Percentiles rank a stretch among this genome's conserved stretches.
Evolutionary conservation across 306 rosid genomes (phyloP).

Genomic region (Fragaria iinumae): DNA sequence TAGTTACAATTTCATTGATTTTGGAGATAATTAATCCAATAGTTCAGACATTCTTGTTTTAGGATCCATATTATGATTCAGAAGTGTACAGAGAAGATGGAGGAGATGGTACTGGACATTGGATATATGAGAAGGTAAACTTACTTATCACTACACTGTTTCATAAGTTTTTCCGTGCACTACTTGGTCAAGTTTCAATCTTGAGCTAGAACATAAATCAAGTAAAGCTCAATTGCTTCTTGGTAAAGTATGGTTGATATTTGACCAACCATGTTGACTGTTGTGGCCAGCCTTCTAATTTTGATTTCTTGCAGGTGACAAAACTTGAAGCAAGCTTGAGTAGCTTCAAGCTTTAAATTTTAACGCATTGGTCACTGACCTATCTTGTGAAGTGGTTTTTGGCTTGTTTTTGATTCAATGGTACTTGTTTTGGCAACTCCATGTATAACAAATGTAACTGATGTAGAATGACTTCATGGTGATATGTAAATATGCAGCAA

Average conservation of each 20-base stretch:
- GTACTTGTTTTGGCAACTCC: background rate
- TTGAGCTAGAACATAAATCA: background rate
- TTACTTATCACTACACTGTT: background rate
- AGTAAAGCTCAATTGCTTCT: background rate
- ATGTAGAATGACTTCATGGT: background rate
- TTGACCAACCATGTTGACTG: background rate
- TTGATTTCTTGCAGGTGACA: background rate
- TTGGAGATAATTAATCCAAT: background rate
- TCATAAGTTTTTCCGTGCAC: background rate
- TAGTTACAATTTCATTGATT: background rate
- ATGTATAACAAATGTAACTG: background rate
- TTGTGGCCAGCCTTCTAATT: background rate
- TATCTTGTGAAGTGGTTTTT: background rate
- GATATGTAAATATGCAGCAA: constrained; percentile 53
- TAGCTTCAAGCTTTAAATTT: background rate
- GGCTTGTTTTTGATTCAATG: background rate
- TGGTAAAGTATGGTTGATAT: background rate
- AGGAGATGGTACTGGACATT: constrained; percentile 85
- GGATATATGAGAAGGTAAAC: constrained; percentile 87
- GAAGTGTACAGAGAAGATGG: constrained; percentile 82
- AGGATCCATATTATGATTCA: constrained; percentile 92
- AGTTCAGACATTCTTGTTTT: constrained; percentile 11
- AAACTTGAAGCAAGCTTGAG: background rate
- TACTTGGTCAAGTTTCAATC: background rate
- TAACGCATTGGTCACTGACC: background rate